Evolutionary conservation across 768 basidiomycete genomes (phyloP).

Genomic region (Postia placenta): DNA sequence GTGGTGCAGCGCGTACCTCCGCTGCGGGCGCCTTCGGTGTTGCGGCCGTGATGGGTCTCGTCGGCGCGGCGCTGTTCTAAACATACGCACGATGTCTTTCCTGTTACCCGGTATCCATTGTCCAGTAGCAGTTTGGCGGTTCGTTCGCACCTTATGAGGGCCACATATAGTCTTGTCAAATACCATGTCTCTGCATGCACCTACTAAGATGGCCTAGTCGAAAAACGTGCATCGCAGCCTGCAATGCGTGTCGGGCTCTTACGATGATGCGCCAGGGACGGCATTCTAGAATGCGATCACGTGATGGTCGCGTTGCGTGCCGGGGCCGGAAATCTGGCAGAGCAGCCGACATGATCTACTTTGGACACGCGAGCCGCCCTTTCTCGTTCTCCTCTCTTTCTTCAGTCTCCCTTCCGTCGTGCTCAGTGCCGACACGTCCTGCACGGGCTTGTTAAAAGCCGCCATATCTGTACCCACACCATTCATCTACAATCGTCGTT

Average conservation of each 20-base stretch:
- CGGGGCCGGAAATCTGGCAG: background rate
- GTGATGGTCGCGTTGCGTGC: conserved; percentile 1
- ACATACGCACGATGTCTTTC: background rate
- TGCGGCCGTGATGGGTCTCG: conserved; percentile 43
- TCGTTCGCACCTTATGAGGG: background rate
- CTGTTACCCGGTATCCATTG: background rate
- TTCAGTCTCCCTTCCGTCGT: too few relatives aligned
- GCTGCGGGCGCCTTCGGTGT: conserved; percentile 33
- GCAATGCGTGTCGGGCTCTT: background rate
- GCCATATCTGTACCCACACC: background rate
- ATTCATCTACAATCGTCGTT: background rate
- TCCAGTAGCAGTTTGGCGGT: background rate
- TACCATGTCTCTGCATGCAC: background rate
- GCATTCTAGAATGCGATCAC: conserved; percentile 3
- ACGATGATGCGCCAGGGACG: background rate
- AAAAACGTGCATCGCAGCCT: background rate
- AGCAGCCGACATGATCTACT: conserved; percentile 1
- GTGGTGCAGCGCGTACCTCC: conserved; percentile 28
- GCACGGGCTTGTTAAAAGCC: too few relatives aligned
- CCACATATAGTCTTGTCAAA: background rate
- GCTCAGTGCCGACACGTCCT: background rate
- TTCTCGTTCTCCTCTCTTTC: conserved; percentile 1
- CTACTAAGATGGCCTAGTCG: background rate
- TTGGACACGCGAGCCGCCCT: conserved; percentile 2
- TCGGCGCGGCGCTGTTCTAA: conserved; percentile 41